A percentile compares a stretch with the other conserved stretches of the same genome.
These are phyloP conservation scores for Cordyceps pruinosa DNA, from an alignment of 2,329 filamentous ascomycete genomes.

Conservation along the genomic window DNA sequence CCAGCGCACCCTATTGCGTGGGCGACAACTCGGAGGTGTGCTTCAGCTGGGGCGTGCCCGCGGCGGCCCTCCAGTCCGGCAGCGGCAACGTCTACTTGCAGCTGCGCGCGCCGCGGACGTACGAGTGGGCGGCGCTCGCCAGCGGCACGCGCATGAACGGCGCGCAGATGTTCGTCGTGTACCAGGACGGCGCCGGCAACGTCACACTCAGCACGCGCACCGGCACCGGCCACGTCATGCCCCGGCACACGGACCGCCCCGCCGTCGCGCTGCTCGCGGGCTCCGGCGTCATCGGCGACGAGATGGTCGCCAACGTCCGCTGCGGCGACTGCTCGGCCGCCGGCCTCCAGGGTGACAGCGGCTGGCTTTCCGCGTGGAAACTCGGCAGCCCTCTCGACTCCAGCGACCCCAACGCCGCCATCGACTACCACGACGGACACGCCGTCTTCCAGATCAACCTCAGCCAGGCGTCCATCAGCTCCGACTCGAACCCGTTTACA, in stretches of 20 bases:
- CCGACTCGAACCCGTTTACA: slow-evolving; percentile 48
- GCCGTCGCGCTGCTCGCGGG: slow-evolving; percentile 49
- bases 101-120: slow-evolving; percentile 45
- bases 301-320: slow-evolving; percentile 54
- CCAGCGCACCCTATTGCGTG: slow-evolving; percentile 34
- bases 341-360: slow-evolving; percentile 31
- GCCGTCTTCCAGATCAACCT: slow-evolving; percentile 42
- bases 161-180: slow-evolving; percentile 57
- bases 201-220: slow-evolving; percentile 54
- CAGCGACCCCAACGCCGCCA: slow-evolving; percentile 30
- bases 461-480: slow-evolving; percentile 35
- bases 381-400: slow-evolving; percentile 39
- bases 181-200: slow-evolving; percentile 50
- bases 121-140: slow-evolving; percentile 52
- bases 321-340: slow-evolving; percentile 48
- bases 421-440: slow-evolving; percentile 41
- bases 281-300: slow-evolving; percentile 45
- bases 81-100: slow-evolving; percentile 55
- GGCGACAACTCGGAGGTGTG: slow-evolving; percentile 36
- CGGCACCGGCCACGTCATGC: slow-evolving; percentile 41
- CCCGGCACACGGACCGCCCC: slow-evolving; percentile 36
- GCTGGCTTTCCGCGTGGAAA: slow-evolving; percentile 51
- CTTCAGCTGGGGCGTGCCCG: slow-evolving; percentile 50
- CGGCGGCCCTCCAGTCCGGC: slow-evolving; percentile 38
- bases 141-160: slow-evolving; percentile 49